phyloP scores from a whole-genome alignment of 83 land plant species.

The Picea abies region DNA sequence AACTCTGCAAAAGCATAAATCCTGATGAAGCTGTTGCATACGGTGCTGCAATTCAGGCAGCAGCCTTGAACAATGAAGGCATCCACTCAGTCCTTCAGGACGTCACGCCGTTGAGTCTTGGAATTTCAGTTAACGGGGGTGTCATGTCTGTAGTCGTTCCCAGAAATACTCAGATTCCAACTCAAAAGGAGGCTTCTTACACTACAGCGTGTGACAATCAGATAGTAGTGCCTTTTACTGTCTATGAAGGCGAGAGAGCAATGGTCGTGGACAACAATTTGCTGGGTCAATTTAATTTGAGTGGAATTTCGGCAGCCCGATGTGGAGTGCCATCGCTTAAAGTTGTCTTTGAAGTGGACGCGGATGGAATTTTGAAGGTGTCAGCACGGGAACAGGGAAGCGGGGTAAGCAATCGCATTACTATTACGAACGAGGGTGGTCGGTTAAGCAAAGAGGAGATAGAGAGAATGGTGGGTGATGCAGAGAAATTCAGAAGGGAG shows the following conservation, averaged over 20 bases:
- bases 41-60: conserved; percentile 30
- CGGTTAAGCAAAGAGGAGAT: too few relatives aligned
- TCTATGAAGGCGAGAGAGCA: conserved; percentile 35
- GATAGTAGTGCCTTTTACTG: conserved; percentile 16
- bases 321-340: conserved; percentile 26
- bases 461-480: too few relatives aligned
- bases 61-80: neutral
- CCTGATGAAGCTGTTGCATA: conserved; percentile 12
- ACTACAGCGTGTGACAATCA: conserved; percentile 26
- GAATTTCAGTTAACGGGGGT: conserved; percentile 15
- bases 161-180: conserved; percentile 25
- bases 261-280: conserved; percentile 27
- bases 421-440: neutral
- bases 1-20: too few relatives aligned
- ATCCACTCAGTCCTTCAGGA: neutral
- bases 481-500: neutral
- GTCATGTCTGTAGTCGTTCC: conserved; percentile 28
- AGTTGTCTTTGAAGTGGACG: neutral
- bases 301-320: conserved; percentile 32
- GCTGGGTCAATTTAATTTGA: conserved; percentile 24
- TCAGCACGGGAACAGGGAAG: neutral
- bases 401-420: neutral
- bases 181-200: conserved; percentile 23
- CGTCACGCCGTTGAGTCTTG: conserved; percentile 17
- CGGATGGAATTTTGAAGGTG: neutral